phyloP scores from a whole-genome alignment of 441 rosid genomes.

The Pelargonium cotyledonis region DNA sequence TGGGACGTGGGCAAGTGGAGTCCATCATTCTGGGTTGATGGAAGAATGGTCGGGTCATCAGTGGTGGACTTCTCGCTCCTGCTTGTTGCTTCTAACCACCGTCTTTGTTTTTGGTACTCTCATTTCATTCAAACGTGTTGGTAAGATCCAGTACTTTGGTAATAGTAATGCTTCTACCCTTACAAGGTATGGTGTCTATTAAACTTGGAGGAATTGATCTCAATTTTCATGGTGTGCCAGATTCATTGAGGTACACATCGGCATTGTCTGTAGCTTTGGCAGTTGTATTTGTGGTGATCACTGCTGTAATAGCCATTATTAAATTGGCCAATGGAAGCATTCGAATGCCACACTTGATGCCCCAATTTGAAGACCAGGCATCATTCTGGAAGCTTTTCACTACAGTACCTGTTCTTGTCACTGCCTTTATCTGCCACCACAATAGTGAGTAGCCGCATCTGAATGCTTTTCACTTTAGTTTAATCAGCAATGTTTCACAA shows the following conservation, averaged over 20 bases:
- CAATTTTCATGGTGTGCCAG: conserved; percentile 30
- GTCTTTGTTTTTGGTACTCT: conserved; percentile 50
- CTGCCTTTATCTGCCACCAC: conserved; percentile 91
- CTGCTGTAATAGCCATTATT: conserved; percentile 63
- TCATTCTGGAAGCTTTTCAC: conserved; percentile 89
- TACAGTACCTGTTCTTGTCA: conserved; percentile 83
- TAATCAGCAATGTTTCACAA: neutral
- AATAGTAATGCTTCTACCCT: neutral
- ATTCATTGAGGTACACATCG: conserved; percentile 88
- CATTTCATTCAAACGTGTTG: conserved; percentile 51
- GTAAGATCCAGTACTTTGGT: conserved; percentile 23
- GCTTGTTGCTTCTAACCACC: conserved; percentile 41
- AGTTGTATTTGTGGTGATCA: conserved; percentile 75
- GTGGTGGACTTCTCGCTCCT: conserved; percentile 49
- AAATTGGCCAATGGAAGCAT: conserved; percentile 68
- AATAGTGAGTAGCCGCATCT: conserved; percentile 45
- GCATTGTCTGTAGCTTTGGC: conserved; percentile 88
- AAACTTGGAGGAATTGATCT: neutral
- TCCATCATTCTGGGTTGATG: conserved; percentile 43
- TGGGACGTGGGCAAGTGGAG: conserved; percentile 38
- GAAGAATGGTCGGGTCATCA: conserved; percentile 52
- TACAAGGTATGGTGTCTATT: neutral
- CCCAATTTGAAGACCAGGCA: conserved; percentile 55
- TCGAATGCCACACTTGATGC: conserved; percentile 77
- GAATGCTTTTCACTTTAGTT: neutral